Base-by-base conservation (phyloP, 768 basidiomycete genomes). In the Lentinula lateritia region DNA sequence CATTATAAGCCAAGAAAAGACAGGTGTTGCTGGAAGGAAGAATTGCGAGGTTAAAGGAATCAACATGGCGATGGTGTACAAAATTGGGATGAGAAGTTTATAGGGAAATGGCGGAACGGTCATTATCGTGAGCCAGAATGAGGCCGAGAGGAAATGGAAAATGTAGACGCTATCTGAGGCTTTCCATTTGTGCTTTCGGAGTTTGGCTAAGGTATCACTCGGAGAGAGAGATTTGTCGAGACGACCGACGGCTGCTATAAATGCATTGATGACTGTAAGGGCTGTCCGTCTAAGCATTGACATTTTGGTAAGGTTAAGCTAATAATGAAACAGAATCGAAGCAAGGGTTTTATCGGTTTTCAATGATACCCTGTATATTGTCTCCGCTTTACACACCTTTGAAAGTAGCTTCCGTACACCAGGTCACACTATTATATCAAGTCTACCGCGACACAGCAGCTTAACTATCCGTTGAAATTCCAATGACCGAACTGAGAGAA, bases 1-100 rank as follows among this genome's bases (percentile, higher is more conserved):
- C 2, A 86, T 82, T 62, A 98, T 80, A 28, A 98, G 78, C 86
- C 91, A 98, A 9, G 86, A 79, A 66, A 96, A 86, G 48, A 98
- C 75, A 15, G 95, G 95, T 0, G 86, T 89, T 0, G 93, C 95
- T 0, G 94, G 93, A 42, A 93, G 55, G 76, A 97, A 89, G 76
- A 97, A 94, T 71, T 96, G 95, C 35, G 86, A 89, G 0, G 95
- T 95, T 59, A 95, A 78, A 0, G 95, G 95, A 50, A 97, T 69
- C 64, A 94, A 75, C 62, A 98, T 80, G 36, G 85, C 88, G 54
- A 82, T 68, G 60, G 74, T 69, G 75, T 91, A 95, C 18, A 89
- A 75, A 34, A 86, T 41, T 7, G 95, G 93, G 65, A 96, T 92
- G 52, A 80, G 61, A 45, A 96, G 83, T 69, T 95, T 95, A 67